Evolutionary conservation across 2,329 filamentous ascomycete species (phyloP).

Genomic region (Leptographium galeiforme): DNA sequence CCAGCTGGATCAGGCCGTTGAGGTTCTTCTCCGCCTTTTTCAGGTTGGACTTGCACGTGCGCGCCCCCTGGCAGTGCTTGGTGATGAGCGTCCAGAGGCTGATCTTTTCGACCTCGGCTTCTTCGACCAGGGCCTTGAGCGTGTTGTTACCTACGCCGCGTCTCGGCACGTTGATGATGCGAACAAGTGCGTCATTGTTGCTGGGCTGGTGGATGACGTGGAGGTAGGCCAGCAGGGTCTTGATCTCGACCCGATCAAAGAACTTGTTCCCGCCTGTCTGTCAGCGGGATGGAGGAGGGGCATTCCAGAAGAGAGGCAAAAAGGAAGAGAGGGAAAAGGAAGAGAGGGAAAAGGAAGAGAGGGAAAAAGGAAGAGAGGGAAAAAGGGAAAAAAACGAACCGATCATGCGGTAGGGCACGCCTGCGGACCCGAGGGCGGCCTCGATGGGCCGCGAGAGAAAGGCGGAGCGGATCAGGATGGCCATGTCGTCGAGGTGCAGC

Average conservation of each 20-base stretch:
- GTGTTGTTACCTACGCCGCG: conserved; percentile 72
- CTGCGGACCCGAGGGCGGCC: conserved; percentile 62
- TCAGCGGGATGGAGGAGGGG: background rate
- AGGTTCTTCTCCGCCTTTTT: conserved; percentile 40
- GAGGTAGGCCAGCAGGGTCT: conserved; percentile 76
- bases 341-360: too few species aligned
- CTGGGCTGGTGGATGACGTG: conserved; percentile 71
- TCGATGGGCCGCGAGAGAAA: conserved; percentile 78
- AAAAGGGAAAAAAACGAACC: conserved; percentile 38
- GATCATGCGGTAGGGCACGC: conserved; percentile 85
- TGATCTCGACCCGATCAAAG: conserved; percentile 83
- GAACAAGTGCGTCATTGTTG: conserved; percentile 73
- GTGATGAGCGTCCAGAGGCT: conserved; percentile 64
- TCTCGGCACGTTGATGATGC: conserved; percentile 74
- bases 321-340: too few species aligned
- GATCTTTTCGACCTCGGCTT: conserved; percentile 56
- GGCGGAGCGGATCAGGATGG: conserved; percentile 76
- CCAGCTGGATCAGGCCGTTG: conserved; percentile 31
- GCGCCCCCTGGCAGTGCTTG: conserved; percentile 37
- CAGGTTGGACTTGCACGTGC: conserved; percentile 34
- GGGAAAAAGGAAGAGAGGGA: too few species aligned
- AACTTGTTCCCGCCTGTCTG: conserved; percentile 58
- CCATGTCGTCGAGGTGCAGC: conserved; percentile 63
- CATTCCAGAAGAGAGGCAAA: too few species aligned
- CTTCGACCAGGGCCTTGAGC: conserved; percentile 57